phyloP scores from a whole-genome alignment of 306 rosid species.

The Quercus alba region DNA sequence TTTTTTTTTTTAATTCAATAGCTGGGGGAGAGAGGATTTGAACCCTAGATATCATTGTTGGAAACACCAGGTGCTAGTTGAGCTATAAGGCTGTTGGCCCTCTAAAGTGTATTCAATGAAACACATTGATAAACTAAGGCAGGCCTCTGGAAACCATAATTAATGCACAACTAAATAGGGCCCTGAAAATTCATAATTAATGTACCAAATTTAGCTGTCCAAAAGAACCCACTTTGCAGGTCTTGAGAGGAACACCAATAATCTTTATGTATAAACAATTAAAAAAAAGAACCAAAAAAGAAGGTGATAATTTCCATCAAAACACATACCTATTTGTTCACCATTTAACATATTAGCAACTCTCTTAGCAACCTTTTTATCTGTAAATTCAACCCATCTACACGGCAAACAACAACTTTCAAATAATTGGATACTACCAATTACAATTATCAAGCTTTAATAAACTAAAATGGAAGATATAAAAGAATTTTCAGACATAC shows the following conservation, averaged over 20 bases:
- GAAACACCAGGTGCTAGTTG: too few relatives aligned
- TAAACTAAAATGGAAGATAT: constrained; percentile 13
- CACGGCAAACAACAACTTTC: constrained; percentile 16
- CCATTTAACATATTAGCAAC: constrained; percentile 82
- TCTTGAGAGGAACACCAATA: neutral
- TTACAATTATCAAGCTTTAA: neutral
- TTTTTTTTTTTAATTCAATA: too few relatives aligned
- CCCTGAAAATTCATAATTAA: neutral
- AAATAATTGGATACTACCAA: constrained; percentile 4
- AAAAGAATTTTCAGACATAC: constrained; percentile 32
- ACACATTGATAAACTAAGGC: neutral
- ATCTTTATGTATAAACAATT: neutral
- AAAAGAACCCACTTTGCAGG: neutral
- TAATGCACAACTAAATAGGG: too few relatives aligned
- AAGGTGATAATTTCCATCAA: neutral
- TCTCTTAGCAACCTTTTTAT: constrained; percentile 76
- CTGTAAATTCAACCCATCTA: constrained; percentile 86
- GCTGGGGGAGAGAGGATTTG: too few relatives aligned
- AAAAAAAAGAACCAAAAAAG: neutral
- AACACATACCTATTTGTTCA: constrained; percentile 73
- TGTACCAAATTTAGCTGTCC: neutral
- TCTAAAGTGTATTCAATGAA: neutral
- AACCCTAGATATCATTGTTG: too few relatives aligned
- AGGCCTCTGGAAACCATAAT: neutral
- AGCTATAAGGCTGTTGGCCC: neutral